Percentiles rank a stretch among this genome's conserved stretches.
These are phyloP conservation scores for Papiliotrema flavescens DNA, from an alignment of 1,284 basidiomycete species.

Conservation along the genomic window DNA sequence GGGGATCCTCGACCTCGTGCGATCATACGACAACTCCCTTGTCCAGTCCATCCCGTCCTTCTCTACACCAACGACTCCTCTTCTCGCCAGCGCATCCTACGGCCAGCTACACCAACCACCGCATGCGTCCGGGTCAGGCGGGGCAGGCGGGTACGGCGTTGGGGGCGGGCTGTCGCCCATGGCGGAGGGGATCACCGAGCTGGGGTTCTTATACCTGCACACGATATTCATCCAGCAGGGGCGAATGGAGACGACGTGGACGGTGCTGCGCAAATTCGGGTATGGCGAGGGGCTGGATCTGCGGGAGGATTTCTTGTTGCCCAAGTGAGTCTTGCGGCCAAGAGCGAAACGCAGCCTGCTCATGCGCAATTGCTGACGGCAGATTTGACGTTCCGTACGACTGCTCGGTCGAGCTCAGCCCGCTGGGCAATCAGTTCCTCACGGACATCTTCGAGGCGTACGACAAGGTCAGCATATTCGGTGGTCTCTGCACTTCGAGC, in stretches of 20 bases:
- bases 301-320: slow-evolving; percentile 79
- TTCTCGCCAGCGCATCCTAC: slow-evolving; percentile 14
- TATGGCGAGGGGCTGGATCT: slow-evolving; percentile 91
- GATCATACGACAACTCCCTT: slow-evolving; percentile 57
- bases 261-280: slow-evolving; percentile 88
- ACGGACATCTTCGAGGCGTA: slow-evolving; percentile 96
- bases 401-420: slow-evolving; percentile 91
- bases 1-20: slow-evolving; percentile 81
- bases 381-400: slow-evolving; percentile 90
- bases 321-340: slow-evolving; percentile 73
- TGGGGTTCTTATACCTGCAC: slow-evolving; percentile 91
- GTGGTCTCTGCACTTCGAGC: background rate
- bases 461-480: slow-evolving; percentile 65
- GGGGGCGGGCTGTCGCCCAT: slow-evolving; percentile 25
- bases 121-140: too few relatives aligned
- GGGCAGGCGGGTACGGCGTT: too few relatives aligned
- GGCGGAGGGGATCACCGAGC: slow-evolving; percentile 74
- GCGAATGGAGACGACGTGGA: slow-evolving; percentile 96
- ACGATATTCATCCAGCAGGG: slow-evolving; percentile 97
- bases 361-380: slow-evolving; percentile 2
- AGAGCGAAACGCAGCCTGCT: too few relatives aligned
- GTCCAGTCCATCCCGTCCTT: slow-evolving; percentile 39
- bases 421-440: slow-evolving; percentile 91
- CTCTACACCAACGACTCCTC: slow-evolving; percentile 29
- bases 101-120: slow-evolving; percentile 23